phyloP scores from a whole-genome alignment of 768 basidiomycete species.

The Serendipita indica region DNA sequence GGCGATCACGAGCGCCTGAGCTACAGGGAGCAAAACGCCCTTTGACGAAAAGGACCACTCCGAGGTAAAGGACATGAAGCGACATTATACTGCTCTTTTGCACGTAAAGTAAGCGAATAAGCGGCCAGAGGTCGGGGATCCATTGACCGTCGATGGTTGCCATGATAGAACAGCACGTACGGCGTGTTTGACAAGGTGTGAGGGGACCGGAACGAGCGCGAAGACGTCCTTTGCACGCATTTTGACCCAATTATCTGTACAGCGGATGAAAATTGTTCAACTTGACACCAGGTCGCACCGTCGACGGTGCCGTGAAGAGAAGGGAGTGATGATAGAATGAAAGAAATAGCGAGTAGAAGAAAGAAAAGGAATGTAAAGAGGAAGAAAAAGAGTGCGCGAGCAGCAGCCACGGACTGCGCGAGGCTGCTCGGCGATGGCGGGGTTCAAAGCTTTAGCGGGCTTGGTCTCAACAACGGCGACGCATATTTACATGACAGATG shows the following conservation, averaged over 20 bases:
- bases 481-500: too few relatives aligned
- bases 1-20: not conserved
- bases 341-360: not conserved
- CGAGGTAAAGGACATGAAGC: too few relatives aligned
- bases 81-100: not conserved
- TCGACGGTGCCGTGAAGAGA: not conserved
- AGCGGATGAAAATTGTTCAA: not conserved
- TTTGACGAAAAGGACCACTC: too few relatives aligned
- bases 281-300: conserved; percentile 2
- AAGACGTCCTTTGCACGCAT: not conserved
- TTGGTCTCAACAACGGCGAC: too few relatives aligned
- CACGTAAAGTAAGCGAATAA: not conserved
- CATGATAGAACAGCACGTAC: not conserved
- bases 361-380: not conserved
- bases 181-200: not conserved
- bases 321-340: not conserved
- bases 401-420: not conserved
- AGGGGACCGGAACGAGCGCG: not conserved
- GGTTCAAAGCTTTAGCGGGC: too few relatives aligned
- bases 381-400: not conserved
- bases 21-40: not conserved
- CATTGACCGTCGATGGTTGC: not conserved
- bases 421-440: not conserved
- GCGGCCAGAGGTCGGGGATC: not conserved
- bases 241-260: too few relatives aligned